These are phyloP conservation scores for Schwanniomyces pseudopolymorphus DNA, from an alignment of 805 yeast species.

Conservation along the genomic window DNA sequence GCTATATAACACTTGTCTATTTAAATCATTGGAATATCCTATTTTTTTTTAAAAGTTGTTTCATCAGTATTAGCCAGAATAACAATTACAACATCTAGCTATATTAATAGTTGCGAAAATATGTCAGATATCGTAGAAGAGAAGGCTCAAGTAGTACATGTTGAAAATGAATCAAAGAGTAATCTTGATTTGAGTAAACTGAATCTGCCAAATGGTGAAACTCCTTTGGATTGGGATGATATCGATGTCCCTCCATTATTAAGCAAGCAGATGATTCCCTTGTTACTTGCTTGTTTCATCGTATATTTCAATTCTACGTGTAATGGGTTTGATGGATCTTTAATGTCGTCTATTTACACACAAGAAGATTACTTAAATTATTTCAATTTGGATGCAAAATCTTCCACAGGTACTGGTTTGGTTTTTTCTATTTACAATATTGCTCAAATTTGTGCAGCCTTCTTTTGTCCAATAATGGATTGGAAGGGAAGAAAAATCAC, in stretches of 20 bases:
- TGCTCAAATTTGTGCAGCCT: slow-evolving; percentile 32
- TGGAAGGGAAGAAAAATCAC: slow-evolving; percentile 37
- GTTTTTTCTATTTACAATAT: slow-evolving; percentile 24
- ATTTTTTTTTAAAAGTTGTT: no score
- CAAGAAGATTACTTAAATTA: slow-evolving; percentile 13
- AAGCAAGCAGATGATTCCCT: slow-evolving; percentile 7
- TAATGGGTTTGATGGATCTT: slow-evolving; percentile 44
- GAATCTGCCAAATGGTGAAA: background rate
- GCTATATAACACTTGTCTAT: no score
- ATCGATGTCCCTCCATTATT: slow-evolving; percentile 4
- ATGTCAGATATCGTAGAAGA: background rate
- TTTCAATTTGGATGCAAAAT: slow-evolving; percentile 17
- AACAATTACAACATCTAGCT: no score
- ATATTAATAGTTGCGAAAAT: no score
- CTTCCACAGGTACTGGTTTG: slow-evolving; percentile 39
- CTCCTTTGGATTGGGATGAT: slow-evolving; percentile 1
- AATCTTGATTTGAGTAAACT: background rate
- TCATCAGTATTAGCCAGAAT: no score
- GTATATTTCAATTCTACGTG: slow-evolving; percentile 39
- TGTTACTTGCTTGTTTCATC: slow-evolving; percentile 9
- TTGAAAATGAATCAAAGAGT: background rate
- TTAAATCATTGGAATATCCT: no score
- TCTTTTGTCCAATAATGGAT: slow-evolving; percentile 28
- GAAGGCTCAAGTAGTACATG: background rate
- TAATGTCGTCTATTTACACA: slow-evolving; percentile 28